These are phyloP conservation scores for Xylaria sp. DNA, from an alignment of 2,329 filamentous ascomycete species.

Conservation along the genomic window DNA sequence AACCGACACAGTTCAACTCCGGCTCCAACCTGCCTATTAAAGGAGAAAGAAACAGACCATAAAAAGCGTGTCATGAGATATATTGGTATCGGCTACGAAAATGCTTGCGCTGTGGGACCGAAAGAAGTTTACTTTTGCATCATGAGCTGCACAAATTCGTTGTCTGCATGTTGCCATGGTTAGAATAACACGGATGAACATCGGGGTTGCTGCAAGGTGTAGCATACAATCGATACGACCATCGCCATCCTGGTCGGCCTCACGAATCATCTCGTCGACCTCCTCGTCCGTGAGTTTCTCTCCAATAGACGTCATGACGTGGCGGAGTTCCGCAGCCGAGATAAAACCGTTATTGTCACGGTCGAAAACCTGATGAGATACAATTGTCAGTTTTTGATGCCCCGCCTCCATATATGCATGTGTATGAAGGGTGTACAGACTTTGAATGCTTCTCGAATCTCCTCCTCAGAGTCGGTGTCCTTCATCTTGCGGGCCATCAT, in stretches of 20 bases:
- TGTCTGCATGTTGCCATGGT: constrained; percentile 69
- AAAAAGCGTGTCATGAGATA: constrained; percentile 44
- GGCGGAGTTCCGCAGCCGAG: constrained; percentile 85
- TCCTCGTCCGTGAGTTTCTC: constrained; percentile 92
- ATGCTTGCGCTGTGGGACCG: constrained; percentile 39
- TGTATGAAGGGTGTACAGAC: constrained; percentile 54
- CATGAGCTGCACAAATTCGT: constrained; percentile 94
- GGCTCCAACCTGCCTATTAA: constrained; percentile 25
- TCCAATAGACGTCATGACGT: constrained; percentile 92
- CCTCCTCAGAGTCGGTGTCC: constrained; percentile 90
- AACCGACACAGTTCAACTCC: constrained; percentile 28
- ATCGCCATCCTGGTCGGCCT: constrained; percentile 90
- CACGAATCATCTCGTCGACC: constrained; percentile 93
- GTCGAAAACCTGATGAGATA: constrained; percentile 72
- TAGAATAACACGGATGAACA: constrained; percentile 35
- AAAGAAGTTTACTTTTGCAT: constrained; percentile 82
- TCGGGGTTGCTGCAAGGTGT: not conserved
- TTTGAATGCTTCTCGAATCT: constrained; percentile 91
- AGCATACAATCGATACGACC: constrained; percentile 86
- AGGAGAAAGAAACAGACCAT: constrained; percentile 39
- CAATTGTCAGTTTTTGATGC: constrained; percentile 35
- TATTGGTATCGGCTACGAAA: constrained; percentile 42
- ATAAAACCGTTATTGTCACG: constrained; percentile 94
- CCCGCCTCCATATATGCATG: constrained; percentile 17
- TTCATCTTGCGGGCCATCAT: constrained; percentile 98